phyloP scores from a whole-genome alignment of 805 yeast genomes.

The Saccharomycopsis sp. region DNA sequence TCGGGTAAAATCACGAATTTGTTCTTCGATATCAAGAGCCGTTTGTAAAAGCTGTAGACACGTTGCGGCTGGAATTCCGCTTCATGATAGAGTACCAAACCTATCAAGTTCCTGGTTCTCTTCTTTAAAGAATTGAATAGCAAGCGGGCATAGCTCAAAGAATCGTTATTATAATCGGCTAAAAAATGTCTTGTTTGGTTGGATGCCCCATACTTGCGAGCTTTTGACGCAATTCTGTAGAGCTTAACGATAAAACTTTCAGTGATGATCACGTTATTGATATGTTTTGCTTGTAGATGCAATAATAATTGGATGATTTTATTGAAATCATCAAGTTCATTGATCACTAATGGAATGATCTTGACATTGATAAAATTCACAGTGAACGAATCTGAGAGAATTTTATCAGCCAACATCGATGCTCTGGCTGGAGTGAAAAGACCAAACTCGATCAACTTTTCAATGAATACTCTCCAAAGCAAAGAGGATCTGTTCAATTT shows the following conservation, averaged over 20 bases:
- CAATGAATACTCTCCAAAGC: slow-evolving; percentile 11
- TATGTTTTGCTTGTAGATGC: background rate
- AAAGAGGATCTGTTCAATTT: slow-evolving; percentile 1
- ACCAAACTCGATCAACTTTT: slow-evolving; percentile 1
- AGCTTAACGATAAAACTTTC: slow-evolving; percentile 6
- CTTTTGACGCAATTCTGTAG: slow-evolving; percentile 1
- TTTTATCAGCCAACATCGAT: slow-evolving; percentile 3
- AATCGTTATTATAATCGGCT: slow-evolving; percentile 18
- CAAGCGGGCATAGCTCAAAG: slow-evolving; percentile 23
- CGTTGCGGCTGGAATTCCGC: slow-evolving; percentile 29
- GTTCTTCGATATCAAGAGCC: slow-evolving; percentile 20
- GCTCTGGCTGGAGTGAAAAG: slow-evolving; percentile 5
- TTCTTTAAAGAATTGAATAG: slow-evolving; percentile 21
- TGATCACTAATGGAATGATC: slow-evolving; percentile 7
- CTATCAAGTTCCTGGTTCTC: slow-evolving; percentile 22
- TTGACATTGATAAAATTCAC: slow-evolving; percentile 4
- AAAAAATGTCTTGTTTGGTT: slow-evolving; percentile 21
- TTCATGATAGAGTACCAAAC: slow-evolving; percentile 27
- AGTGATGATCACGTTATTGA: slow-evolving; percentile 7
- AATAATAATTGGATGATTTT: slow-evolving; percentile 4
- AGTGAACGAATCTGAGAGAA: slow-evolving; percentile 2
- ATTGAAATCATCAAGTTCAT: slow-evolving; percentile 2
- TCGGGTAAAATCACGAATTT: slow-evolving; percentile 26
- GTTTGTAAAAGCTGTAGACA: slow-evolving; percentile 27
- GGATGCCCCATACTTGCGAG: slow-evolving; percentile 11